phyloP scores from a whole-genome alignment of 2,329 filamentous ascomycete genomes.

The Phoma sp. region DNA sequence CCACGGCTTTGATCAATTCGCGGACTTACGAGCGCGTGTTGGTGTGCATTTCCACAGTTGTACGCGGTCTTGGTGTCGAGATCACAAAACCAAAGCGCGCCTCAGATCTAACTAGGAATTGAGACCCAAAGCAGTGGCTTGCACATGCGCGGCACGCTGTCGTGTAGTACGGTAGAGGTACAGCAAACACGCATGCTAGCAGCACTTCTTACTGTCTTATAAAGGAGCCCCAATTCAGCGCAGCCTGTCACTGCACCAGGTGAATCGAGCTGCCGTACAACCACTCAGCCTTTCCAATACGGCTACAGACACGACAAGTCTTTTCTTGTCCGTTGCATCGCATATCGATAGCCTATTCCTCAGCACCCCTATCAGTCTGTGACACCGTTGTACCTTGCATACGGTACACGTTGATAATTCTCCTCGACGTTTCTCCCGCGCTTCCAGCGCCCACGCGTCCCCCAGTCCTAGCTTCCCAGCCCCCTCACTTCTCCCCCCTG shows the following conservation, averaged over 20 bases:
- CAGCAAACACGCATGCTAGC: conserved; percentile 9
- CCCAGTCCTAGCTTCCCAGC: neutral
- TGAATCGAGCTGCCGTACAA: conserved; percentile 1
- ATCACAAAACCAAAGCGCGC: conserved; percentile 1
- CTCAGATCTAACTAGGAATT: conserved; percentile 5
- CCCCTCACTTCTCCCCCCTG: neutral
- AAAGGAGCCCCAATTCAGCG: neutral
- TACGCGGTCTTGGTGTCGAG: neutral
- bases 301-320: neutral
- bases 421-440: conserved; percentile 9
- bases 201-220: neutral
- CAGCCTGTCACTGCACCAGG: neutral
- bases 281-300: neutral
- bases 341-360: conserved; percentile 7
- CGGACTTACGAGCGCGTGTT: neutral
- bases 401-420: neutral
- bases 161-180: conserved; percentile 6
- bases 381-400: conserved; percentile 7
- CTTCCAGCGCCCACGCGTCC: conserved; percentile 13
- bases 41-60: neutral
- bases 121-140: conserved; percentile 12
- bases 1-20: neutral
- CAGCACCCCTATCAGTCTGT: neutral
- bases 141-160: conserved; percentile 17
- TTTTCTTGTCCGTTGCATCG: conserved; percentile 2